Evolutionary conservation across 75 land plant species (phyloP).

Genomic region (Isoetes taiwanensis): DNA sequence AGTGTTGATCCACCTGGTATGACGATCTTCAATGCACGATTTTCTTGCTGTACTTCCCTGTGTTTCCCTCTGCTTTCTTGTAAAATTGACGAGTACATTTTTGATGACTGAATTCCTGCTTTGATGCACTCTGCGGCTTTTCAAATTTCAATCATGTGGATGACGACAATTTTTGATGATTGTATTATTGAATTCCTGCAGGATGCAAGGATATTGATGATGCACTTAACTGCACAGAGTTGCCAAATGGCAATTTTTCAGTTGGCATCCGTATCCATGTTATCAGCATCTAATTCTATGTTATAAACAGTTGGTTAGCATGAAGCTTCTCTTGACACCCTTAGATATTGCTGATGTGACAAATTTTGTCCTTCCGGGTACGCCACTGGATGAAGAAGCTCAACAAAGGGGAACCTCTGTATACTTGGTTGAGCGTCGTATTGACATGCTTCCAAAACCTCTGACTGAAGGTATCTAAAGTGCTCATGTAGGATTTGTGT

Average conservation of each 20-base stretch:
- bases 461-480: conserved; percentile 76
- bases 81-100: background rate
- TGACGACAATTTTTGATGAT: too few species aligned
- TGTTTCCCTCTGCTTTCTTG: background rate
- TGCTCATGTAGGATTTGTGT: background rate
- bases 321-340: background rate
- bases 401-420: conserved; percentile 86
- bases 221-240: conserved; percentile 75
- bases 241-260: conserved; percentile 81
- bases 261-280: conserved; percentile 98
- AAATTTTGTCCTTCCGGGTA: conserved; percentile 84
- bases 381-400: conserved; percentile 94
- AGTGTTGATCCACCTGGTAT: conserved; percentile 97
- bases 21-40: conserved; percentile 78
- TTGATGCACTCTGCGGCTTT: too few species aligned
- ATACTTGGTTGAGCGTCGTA: conserved; percentile 90
- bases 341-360: conserved; percentile 99
- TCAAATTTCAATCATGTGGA: too few species aligned
- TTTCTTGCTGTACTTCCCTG: conserved; percentile 14
- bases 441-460: conserved; percentile 99
- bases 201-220: conserved; percentile 99
- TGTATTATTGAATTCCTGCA: too few species aligned
- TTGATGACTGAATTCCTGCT: too few species aligned
- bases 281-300: background rate
- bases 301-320: background rate